Evolutionary conservation across 495 filamentous ascomycete species (phyloP).

Genomic region (Annulohypoxylon nitens): DNA sequence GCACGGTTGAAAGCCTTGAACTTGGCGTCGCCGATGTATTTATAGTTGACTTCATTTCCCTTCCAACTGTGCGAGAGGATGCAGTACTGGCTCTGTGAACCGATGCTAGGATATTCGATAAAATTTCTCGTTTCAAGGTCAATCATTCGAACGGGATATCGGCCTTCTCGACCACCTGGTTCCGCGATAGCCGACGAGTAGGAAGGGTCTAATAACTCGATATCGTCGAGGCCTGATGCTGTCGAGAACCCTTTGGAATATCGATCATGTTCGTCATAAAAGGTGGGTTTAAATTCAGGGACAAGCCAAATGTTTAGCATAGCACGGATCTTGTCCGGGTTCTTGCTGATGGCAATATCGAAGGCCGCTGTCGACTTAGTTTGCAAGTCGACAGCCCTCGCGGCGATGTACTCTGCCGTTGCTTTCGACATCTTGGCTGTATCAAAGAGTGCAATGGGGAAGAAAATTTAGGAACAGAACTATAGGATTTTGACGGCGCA

Average conservation of each 20-base stretch:
- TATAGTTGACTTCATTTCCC: conserved; percentile 56
- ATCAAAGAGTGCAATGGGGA: not conserved
- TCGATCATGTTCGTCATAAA: conserved; percentile 38
- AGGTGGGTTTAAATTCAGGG: conserved; percentile 49
- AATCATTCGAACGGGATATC: conserved; percentile 57
- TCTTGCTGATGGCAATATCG: conserved; percentile 41
- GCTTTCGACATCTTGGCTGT: conserved; percentile 25
- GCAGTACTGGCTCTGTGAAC: conserved; percentile 56
- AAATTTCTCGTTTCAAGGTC: conserved; percentile 60
- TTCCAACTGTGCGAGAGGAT: conserved; percentile 66
- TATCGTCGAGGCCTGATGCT: conserved; percentile 37
- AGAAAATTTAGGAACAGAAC: not conserved
- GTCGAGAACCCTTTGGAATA: conserved; percentile 8
- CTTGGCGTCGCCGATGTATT: conserved; percentile 49
- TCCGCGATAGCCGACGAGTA: conserved; percentile 26
- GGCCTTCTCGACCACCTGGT: conserved; percentile 34
- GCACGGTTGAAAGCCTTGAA: conserved; percentile 30
- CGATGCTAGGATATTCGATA: conserved; percentile 50
- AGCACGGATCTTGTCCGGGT: conserved; percentile 49
- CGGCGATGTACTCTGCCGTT: conserved; percentile 32
- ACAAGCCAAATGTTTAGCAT: conserved; percentile 51
- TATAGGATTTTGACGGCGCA: not conserved
- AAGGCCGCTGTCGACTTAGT: conserved; percentile 39
- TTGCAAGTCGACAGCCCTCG: conserved; percentile 33
- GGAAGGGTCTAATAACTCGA: conserved; percentile 44